Base-by-base conservation (phyloP, 768 basidiomycete species). In the Agrocybe chaxingu region DNA sequence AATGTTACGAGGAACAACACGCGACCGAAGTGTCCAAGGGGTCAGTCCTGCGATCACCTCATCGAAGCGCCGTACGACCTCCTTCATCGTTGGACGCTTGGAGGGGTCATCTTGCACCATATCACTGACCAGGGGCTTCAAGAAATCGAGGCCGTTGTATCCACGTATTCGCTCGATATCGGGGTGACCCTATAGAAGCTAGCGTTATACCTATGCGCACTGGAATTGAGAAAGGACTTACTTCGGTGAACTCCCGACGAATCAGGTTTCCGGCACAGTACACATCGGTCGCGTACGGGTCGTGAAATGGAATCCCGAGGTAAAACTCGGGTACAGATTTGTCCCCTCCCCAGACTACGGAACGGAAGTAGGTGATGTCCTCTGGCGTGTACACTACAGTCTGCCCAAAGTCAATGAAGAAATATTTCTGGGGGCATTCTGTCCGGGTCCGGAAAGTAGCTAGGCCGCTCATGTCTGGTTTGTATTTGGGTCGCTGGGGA, bases 91-190 rank as follows among this genome's bases (percentile, higher is more conserved):
- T 1, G 72, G 73, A 11, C 73, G 66, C 41, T 64, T 63, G 3
- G 51, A 37, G 0, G 71, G 69, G 40, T 72, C 63, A 0, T 55
- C 48, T 48, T 70, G 62, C 0, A 65, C 59, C 73, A 75, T 74
- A 13, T 71, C 68, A 0, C 42, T 40, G 2, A 70, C 55, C 9
- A 73, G 55, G 1, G 61, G 57, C 37, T 52, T 42, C 33, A 71
- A 53, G 38, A 71, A 71, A 4, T 60, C 63, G 13, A 71, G 59
- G 0, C 65, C 68, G 32, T 53, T 12, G 19, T 53, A 54, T 6
- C 52, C 52, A 4, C 42, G 13, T 12, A 52, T 35, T 16, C 16
- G 16, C 16, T 16, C 16, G 16, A 16, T 16, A 16, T 16, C 16
- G 16, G 16, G 16, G 16, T 16, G 16, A 16, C 16, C 13, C 12